Conservation (phyloP, 805 yeast species). For the Ogataea thermomethanolica region DNA sequence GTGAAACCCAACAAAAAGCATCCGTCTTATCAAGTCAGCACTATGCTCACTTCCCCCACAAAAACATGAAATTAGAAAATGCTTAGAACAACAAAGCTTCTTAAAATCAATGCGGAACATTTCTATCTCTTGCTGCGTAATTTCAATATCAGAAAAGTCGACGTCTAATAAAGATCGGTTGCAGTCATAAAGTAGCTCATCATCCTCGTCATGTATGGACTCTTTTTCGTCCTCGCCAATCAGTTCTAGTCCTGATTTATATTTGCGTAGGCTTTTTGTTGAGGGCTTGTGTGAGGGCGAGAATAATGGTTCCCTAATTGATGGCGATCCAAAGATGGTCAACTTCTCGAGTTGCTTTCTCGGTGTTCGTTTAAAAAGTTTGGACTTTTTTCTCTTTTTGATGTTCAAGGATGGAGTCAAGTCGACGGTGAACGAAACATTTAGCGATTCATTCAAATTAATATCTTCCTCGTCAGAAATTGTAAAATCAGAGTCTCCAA, state of each 20-base stretch:
- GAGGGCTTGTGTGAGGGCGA: constrained; percentile 15
- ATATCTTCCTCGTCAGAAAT: constrained; percentile 21
- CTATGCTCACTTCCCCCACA: constrained; percentile 13
- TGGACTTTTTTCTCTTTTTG: constrained; percentile 26
- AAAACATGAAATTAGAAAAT: constrained; percentile 26
- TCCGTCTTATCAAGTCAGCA: background rate
- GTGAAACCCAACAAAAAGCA: constrained; percentile 4
- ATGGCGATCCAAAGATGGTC: constrained; percentile 24
- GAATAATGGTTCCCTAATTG: constrained; percentile 1
- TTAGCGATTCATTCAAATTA: constrained; percentile 24
- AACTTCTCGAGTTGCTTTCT: constrained; percentile 25
- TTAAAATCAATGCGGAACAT: constrained; percentile 25
- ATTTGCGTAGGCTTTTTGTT: constrained; percentile 18
- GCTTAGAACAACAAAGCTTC: constrained; percentile 27
- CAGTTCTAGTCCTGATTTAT: constrained; percentile 22
- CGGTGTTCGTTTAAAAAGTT: constrained; percentile 26
- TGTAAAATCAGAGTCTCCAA: constrained; percentile 28
- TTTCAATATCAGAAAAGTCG: constrained; percentile 10
- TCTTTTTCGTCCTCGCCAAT: constrained; percentile 19
- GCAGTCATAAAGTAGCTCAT: constrained; percentile 1
- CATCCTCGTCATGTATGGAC: background rate
- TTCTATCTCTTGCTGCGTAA: constrained; percentile 25
- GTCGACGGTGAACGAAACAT: constrained; percentile 30
- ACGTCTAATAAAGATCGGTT: constrained; percentile 1
- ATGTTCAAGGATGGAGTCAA: constrained; percentile 26